Percentiles rank a stretch among this genome's conserved stretches.
Conservation (phyloP, 352 stramenopile genomes). For the Phytophthora ohioensis region DNA sequence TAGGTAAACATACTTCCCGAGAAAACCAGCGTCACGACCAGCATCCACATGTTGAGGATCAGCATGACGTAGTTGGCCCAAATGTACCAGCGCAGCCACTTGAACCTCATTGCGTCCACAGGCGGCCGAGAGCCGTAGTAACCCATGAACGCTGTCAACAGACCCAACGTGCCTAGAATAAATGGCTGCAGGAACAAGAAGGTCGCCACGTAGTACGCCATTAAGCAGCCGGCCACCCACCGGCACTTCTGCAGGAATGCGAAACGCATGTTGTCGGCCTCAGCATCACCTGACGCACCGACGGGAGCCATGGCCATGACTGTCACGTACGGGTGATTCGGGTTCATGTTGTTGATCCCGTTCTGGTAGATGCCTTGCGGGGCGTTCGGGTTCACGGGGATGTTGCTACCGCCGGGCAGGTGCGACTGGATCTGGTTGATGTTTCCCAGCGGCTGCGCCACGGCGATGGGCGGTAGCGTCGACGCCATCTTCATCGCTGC, state of each 20-base stretch:
- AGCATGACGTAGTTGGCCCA: conserved; percentile 82
- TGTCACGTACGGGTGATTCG: conserved; percentile 44
- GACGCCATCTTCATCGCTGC: conserved; percentile 37
- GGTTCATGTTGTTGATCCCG: conserved; percentile 17
- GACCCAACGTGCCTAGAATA: conserved; percentile 60
- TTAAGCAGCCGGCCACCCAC: conserved; percentile 66
- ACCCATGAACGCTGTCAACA: conserved; percentile 72
- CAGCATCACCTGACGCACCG: conserved; percentile 28
- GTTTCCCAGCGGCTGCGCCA: conserved; percentile 47
- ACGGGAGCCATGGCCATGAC: conserved; percentile 43
- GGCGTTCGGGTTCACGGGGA: conserved; percentile 43
- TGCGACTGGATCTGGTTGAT: conserved; percentile 49
- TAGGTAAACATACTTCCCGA: conserved; percentile 31
- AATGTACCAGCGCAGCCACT: conserved; percentile 76
- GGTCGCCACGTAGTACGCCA: conserved; percentile 73
- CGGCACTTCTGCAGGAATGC: conserved; percentile 69
- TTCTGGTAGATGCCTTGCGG: conserved; percentile 25
- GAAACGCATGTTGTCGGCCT: conserved; percentile 57
- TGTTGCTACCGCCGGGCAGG: conserved; percentile 49
- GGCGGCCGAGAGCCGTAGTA: conserved; percentile 67
- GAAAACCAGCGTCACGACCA: conserved; percentile 59
- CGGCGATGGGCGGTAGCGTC: conserved; percentile 53
- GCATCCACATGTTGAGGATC: conserved; percentile 71
- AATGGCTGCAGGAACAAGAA: conserved; percentile 84
- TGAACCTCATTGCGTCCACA: conserved; percentile 65